Percentiles rank a stretch among this genome's conserved stretches.
Conservation (phyloP, 495 filamentous ascomycete species). For the Hyaloscypha bicolor region DNA sequence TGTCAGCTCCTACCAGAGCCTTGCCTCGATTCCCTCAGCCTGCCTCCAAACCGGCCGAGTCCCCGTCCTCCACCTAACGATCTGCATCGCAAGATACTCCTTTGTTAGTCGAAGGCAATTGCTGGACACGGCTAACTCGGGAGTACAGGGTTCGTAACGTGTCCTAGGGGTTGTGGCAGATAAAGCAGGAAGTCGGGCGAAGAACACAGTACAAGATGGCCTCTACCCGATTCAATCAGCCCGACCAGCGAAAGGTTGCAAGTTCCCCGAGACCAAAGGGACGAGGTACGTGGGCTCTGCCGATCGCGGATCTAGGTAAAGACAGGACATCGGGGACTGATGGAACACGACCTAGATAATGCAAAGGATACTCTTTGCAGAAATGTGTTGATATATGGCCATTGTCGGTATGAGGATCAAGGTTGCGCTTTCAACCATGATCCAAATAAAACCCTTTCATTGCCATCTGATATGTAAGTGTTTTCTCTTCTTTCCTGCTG, state of each 20-base stretch:
- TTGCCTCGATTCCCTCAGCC: constrained; percentile 3
- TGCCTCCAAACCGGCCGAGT: background rate
- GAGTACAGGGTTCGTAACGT: constrained; percentile 27
- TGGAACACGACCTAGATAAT: constrained; percentile 49
- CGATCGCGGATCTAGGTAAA: background rate
- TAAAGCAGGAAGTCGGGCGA: constrained; percentile 22
- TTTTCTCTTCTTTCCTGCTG: constrained; percentile 12
- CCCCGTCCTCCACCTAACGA: background rate
- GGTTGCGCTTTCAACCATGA: constrained; percentile 91
- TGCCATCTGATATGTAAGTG: constrained; percentile 63
- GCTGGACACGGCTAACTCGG: constrained; percentile 17
- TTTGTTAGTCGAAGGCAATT: background rate
- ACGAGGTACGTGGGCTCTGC: constrained; percentile 50
- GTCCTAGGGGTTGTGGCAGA: constrained; percentile 30
- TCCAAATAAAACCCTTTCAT: constrained; percentile 53
- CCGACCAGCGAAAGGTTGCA: constrained; percentile 36
- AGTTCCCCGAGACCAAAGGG: constrained; percentile 65
- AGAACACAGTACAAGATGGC: constrained; percentile 29
- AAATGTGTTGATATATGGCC: constrained; percentile 92
- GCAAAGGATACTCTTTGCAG: constrained; percentile 88
- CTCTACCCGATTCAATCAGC: constrained; percentile 29
- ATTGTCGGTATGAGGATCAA: constrained; percentile 89
- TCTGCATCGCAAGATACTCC: background rate
- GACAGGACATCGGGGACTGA: constrained; percentile 10
- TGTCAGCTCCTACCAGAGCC: constrained; percentile 24